A percentile compares a stretch with the other conserved stretches of the same genome.
Evolutionary conservation across 768 basidiomycete genomes (phyloP).

Genomic region (Rhizopogon vesiculosus): DNA sequence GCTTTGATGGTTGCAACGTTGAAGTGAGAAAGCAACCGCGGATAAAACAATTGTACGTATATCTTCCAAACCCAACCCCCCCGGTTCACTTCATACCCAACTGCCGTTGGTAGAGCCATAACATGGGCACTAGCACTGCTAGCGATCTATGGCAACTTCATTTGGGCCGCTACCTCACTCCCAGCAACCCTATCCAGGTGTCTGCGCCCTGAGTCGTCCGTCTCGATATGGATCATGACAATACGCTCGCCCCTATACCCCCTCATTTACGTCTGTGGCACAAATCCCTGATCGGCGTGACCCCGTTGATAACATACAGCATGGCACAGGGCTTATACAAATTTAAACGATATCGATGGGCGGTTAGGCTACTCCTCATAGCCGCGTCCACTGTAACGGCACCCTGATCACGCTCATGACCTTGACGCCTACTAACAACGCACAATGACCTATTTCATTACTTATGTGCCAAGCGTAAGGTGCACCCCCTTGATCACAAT

Average conservation of each 20-base stretch:
- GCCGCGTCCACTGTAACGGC: not conserved
- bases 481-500: not conserved
- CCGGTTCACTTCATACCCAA: no score
- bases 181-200: not conserved
- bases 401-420: not conserved
- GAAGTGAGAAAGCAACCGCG: not conserved
- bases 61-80: not conserved
- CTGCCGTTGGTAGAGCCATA: no score
- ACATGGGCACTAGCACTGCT: not conserved
- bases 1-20: not conserved
- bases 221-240: no score
- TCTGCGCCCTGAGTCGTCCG: no score
- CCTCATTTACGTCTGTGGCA: not conserved
- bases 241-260: not conserved
- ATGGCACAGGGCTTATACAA: no score
- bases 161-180: not conserved
- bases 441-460: not conserved
- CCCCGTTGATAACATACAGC: no score
- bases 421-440: not conserved
- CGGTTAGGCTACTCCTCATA: conserved; percentile 1
- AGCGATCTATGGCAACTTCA: not conserved
- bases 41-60: not conserved
- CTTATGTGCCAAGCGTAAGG: not conserved
- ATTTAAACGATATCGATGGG: no score
- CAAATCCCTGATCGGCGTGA: no score